phyloP scores from a whole-genome alignment of 108 stramenopile species.

The Halocafeteria seosinensis region DNA sequence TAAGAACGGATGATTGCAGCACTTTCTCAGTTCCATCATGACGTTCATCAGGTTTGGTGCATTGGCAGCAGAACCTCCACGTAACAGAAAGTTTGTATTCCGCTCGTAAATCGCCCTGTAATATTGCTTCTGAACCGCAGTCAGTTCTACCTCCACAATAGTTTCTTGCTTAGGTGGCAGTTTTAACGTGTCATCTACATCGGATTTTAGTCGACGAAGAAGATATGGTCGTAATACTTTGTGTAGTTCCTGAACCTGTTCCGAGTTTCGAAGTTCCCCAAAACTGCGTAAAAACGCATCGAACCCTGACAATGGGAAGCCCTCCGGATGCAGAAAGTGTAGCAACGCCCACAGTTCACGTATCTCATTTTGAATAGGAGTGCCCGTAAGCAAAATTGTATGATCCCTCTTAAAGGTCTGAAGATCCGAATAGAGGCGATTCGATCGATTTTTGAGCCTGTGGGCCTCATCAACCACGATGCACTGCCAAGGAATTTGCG shows the following conservation, averaged over 20 bases:
- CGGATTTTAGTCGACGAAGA: slow-evolving; percentile 81
- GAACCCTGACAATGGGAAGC: slow-evolving; percentile 63
- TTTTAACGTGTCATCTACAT: slow-evolving; percentile 56
- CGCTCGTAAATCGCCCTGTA: slow-evolving; percentile 82
- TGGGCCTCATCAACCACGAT: slow-evolving; percentile 96
- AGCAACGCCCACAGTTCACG: slow-evolving; percentile 85
- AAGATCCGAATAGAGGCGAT: slow-evolving; percentile 54
- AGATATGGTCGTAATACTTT: slow-evolving; percentile 92
- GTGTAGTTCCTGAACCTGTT: slow-evolving; percentile 87
- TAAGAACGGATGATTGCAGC: slow-evolving; percentile 52
- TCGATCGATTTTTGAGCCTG: slow-evolving; percentile 79
- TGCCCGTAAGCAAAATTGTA: slow-evolving; percentile 86
- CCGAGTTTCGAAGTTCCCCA: slow-evolving; percentile 69
- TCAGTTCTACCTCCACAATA: slow-evolving; percentile 71
- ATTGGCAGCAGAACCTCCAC: slow-evolving; percentile 60
- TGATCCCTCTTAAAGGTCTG: slow-evolving; percentile 63
- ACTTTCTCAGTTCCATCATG: slow-evolving; percentile 36
- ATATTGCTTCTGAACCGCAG: slow-evolving; percentile 70
- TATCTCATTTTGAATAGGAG: slow-evolving; percentile 91
- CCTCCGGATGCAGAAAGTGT: slow-evolving; percentile 70
- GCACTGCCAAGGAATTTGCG: slow-evolving; percentile 77
- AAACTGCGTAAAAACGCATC: slow-evolving; percentile 80
- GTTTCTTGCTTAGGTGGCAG: slow-evolving; percentile 80
- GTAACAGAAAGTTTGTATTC: slow-evolving; percentile 66
- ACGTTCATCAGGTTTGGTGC: slow-evolving; percentile 38